Evolutionary conservation across 2,329 filamentous ascomycete genomes (phyloP).

Genomic region (Epichloe sylvatica): DNA sequence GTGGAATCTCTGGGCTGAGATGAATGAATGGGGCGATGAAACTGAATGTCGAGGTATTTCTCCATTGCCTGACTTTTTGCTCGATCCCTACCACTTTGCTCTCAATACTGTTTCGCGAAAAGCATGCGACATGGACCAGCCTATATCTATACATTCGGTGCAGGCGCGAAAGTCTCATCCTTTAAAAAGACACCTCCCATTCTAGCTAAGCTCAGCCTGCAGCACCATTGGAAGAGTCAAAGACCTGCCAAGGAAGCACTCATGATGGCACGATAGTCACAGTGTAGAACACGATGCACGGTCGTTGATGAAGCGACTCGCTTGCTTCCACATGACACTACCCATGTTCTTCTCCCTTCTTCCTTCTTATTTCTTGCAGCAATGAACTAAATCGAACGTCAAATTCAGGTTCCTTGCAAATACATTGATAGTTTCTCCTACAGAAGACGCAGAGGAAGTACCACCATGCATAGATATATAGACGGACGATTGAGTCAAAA

Average conservation of each 20-base stretch:
- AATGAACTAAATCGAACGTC: no score
- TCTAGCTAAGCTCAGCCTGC: no score
- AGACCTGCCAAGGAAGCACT: slow-evolving; percentile 11
- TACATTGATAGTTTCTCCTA: background rate
- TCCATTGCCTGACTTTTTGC: background rate
- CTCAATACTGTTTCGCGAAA: background rate
- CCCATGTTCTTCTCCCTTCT: no score
- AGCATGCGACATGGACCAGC: background rate
- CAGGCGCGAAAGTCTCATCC: background rate
- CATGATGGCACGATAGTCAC: slow-evolving; percentile 10
- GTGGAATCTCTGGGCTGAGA: slow-evolving; percentile 6
- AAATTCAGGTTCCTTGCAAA: no score
- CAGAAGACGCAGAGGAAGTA: background rate
- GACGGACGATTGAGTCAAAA: background rate
- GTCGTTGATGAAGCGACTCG: no score
- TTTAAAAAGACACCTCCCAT: no score
- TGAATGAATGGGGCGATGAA: background rate
- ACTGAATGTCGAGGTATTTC: background rate
- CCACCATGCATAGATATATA: background rate
- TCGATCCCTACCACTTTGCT: background rate
- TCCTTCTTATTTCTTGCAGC: no score
- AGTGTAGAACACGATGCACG: background rate
- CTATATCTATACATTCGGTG: background rate
- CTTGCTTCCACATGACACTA: no score
- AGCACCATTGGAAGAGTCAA: background rate